A percentile compares a stretch with the other conserved stretches of the same genome.
These are phyloP conservation scores for Fusarium verrucosum DNA, from an alignment of 2,329 filamentous ascomycete species.

Conservation along the genomic window DNA sequence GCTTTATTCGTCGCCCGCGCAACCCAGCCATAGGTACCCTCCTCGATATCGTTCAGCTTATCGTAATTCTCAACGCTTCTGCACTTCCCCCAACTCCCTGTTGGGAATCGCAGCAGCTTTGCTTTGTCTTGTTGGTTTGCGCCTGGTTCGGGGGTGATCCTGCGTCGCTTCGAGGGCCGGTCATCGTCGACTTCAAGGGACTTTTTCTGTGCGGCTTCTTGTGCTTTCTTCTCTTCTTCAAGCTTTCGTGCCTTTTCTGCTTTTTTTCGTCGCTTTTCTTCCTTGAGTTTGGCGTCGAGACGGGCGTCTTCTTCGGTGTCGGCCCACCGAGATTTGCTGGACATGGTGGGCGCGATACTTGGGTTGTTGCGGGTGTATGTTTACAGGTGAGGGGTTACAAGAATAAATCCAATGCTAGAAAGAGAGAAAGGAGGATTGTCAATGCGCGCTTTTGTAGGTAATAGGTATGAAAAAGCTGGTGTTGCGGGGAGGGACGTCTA, in stretches of 20 bases:
- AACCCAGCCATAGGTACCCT: constrained; percentile 96
- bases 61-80: constrained; percentile 89
- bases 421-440: not conserved
- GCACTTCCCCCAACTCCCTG: constrained; percentile 72
- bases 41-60: constrained; percentile 94
- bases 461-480: not conserved
- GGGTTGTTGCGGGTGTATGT: not conserved
- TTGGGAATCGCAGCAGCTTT: constrained; percentile 76
- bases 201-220: constrained; percentile 44
- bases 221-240: constrained; percentile 57
- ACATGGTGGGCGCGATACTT: constrained; percentile 56
- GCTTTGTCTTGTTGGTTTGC: constrained; percentile 36
- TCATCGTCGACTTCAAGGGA: constrained; percentile 33
- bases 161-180: constrained; percentile 70
- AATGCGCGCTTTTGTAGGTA: not conserved
- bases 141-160: constrained; percentile 59
- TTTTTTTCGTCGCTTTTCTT: constrained; percentile 86
- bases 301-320: constrained; percentile 83
- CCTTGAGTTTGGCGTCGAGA: constrained; percentile 78
- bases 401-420: not conserved
- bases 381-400: not conserved
- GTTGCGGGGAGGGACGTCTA: constrained; percentile 5
- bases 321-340: constrained; percentile 85
- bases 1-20: constrained; percentile 79
- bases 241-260: constrained; percentile 79